Base-by-base conservation (phyloP, 495 filamentous ascomycete species). In the Aspergillus haitiensis region DNA sequence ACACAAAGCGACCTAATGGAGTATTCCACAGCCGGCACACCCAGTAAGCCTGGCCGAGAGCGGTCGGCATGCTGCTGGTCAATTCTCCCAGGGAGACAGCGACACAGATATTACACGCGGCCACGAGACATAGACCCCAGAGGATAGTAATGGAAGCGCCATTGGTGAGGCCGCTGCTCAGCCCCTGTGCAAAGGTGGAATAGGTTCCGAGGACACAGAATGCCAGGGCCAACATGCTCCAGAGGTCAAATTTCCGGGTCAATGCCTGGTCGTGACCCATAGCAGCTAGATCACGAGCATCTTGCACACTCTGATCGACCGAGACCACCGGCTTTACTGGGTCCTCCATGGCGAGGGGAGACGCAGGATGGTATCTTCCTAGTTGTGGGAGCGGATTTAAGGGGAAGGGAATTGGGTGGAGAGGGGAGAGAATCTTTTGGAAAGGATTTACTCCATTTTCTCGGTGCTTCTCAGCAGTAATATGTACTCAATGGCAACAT, bases 221-320 rank as follows among this genome's bases (percentile, higher is more conserved):
- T 10, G 77, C 72, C 15, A 80, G 65, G 8, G 71, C 67, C 27
- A 78, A 62, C 74, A 78, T 76, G 59, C 72, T 77, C 72, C 72
- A 76, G n/a, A 80, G 62, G 39, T 74, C 73, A 64, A 79, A 82
- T 54, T 78, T 81, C 48, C 79, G 73, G 2, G 64, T 64, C 18
- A 83, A 69, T 21, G 62, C 72, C 65, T 82, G 80, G 65, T 74
- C 74, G 42, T 82, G 80, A 44, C 80, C 80, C 56, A 82, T 65
- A 7, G 70, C 75, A 1, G 78, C 80, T 56, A 82, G 72, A 48
- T 82, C 80, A 59, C 68, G 64, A 16, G 78, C 80, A 73, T 82
- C 79, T 51, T 73, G 72, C 48, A 71, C 67, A 47, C 64, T 67
- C 61, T 74, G 67, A 42, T 74, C 74, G 59, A 55, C 49, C 55